Evolutionary conservation across 805 yeast species (phyloP), one percentile per base, ranked within the genome.

Genomic region (Yamadazyma olivae): DNA sequence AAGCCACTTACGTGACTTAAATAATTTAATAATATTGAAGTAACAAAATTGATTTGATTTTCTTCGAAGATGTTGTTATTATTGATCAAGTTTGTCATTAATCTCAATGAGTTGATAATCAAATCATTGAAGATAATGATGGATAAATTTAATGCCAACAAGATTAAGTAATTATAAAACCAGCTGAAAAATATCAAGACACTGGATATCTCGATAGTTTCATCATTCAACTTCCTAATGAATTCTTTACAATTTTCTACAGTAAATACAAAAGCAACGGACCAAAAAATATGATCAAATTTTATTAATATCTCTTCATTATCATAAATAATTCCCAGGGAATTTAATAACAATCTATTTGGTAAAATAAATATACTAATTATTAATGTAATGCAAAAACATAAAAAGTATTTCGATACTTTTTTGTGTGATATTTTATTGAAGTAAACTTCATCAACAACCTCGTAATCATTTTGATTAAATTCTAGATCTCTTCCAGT

Each of bases 251-350:
- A 7, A 4, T 37, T 35, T 13, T 46, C 46, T 19, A 39, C 19
- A 9, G 38, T 16, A 31, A 49, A 57, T 12, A 49, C 25, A 1
- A 40, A 13, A 17, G 44, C 19, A 8, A 51, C 18, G 9, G 61
- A 37, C 29, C 49, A 36, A 28, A 44, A 44, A 17, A 59, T 18
- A 33, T 61, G 61, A 36, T 61, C 66, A 10, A 48, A 51, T 9
- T 46, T 50, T n/a, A 62, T 13, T 12, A 20, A 24, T 25, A 46
- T 17, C 9, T 19, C 21, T 3, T 31, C 36, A 13, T n/a, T 24
- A 7, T 17, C 27, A 32, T 43, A 35, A 6, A 53, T 17, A 3
- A 43, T 41, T 16, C 53, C 39, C 10, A 60, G 41, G 8, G 62
- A 51, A 21, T 50, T 55, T 29, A 51, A 41, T 25, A 52, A 35